phyloP scores from a whole-genome alignment of 1,139 yeast genomes.

The Yamadazyma dushanensis region DNA sequence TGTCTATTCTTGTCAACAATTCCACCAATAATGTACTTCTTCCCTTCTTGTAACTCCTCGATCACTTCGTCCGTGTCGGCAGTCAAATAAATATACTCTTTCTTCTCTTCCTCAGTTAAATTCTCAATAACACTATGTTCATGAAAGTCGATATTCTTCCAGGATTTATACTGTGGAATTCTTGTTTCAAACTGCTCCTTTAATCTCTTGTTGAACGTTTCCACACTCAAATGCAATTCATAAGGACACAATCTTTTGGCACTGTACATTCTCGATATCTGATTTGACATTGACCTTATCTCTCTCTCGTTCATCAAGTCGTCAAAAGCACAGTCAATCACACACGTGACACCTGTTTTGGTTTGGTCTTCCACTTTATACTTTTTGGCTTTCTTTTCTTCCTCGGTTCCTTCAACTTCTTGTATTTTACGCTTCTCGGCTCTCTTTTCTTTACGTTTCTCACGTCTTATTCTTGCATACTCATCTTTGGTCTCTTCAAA shows the following conservation, averaged over 20 bases:
- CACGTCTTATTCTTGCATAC: slow-evolving; percentile 49
- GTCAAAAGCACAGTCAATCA: slow-evolving; percentile 89
- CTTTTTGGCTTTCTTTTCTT: slow-evolving; percentile 23
- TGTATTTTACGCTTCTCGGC: slow-evolving; percentile 19
- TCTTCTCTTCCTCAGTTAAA: slow-evolving; percentile 30
- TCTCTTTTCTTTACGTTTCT: slow-evolving; percentile 50
- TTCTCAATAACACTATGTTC: slow-evolving; percentile 45
- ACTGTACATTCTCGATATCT: slow-evolving; percentile 79
- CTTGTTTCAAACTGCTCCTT: slow-evolving; percentile 67
- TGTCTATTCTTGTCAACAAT: slow-evolving; percentile 95
- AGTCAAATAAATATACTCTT: slow-evolving; percentile 64
- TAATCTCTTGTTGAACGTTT: slow-evolving; percentile 67
- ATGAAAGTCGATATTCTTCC: slow-evolving; percentile 63
- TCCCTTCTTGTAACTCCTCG: slow-evolving; percentile 61
- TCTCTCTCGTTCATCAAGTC: slow-evolving; percentile 84
- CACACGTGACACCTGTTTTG: slow-evolving; percentile 50
- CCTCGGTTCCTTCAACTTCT: slow-evolving; percentile 16
- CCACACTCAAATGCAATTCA: slow-evolving; percentile 59
- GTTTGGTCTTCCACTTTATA: slow-evolving; percentile 41
- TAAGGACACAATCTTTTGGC: slow-evolving; percentile 64
- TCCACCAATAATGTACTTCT: slow-evolving; percentile 89
- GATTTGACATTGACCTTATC: slow-evolving; percentile 73
- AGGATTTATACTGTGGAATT: slow-evolving; percentile 56
- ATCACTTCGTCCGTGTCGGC: slow-evolving; percentile 80
- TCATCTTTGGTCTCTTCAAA: slow-evolving; percentile 69